phyloP scores from a whole-genome alignment of 106 monocot species.

The Phalaenopsis equestris region DNA sequence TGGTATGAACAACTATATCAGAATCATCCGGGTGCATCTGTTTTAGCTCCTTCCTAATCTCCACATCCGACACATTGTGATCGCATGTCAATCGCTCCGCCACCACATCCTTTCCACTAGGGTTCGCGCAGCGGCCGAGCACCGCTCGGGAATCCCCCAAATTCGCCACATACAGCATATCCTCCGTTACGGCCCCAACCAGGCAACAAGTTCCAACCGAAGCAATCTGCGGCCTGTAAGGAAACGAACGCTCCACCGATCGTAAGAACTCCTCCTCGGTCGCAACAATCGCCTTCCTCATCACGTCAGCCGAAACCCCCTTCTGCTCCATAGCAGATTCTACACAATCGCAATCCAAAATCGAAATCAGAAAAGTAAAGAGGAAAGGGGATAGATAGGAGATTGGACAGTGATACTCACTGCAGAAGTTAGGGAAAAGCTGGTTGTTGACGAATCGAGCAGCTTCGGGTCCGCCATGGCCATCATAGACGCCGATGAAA shows the following conservation, averaged over 20 bases:
- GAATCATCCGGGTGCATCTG: slow-evolving; percentile 39
- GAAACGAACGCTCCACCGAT: slow-evolving; percentile 35
- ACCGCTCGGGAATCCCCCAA: slow-evolving; percentile 60
- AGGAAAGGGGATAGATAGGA: neutral
- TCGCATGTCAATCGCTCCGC: slow-evolving; percentile 49
- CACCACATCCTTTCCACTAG: slow-evolving; percentile 9
- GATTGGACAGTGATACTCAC: slow-evolving; percentile 1
- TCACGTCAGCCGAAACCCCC: slow-evolving; percentile 44
- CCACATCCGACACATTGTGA: slow-evolving; percentile 44
- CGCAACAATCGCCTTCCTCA: slow-evolving; percentile 49
- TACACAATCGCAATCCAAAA: slow-evolving; percentile 3
- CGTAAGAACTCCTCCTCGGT: slow-evolving; percentile 55
- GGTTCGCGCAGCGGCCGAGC: slow-evolving; percentile 20
- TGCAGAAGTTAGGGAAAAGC: slow-evolving; percentile 31
- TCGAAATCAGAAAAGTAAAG: neutral
- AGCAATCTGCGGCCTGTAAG: slow-evolving; percentile 39
- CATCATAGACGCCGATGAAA: slow-evolving; percentile 43
- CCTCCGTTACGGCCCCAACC: slow-evolving; percentile 39
- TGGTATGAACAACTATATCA: slow-evolving; percentile 26
- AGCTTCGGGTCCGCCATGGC: slow-evolving; percentile 40
- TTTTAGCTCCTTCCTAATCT: slow-evolving; percentile 34
- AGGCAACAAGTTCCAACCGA: slow-evolving; percentile 65
- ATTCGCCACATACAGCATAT: slow-evolving; percentile 46
- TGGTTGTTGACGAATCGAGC: slow-evolving; percentile 38
- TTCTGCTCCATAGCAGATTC: slow-evolving; percentile 46